These are phyloP conservation scores for Tremella fuciformis DNA, from an alignment of 768 basidiomycete species.

Conservation along the genomic window DNA sequence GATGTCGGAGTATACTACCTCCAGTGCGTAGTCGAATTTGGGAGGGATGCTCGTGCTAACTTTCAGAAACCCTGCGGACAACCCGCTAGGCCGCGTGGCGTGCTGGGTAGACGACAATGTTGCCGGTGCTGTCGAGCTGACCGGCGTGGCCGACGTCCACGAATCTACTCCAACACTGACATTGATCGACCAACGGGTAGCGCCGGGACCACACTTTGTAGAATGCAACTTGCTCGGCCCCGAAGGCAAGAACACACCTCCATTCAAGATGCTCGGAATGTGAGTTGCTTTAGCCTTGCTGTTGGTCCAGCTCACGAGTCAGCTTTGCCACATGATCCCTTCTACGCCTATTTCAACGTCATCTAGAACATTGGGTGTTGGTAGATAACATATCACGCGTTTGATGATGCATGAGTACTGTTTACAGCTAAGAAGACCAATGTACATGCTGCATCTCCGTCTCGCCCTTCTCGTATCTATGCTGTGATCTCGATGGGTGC, in stretches of 20 bases:
- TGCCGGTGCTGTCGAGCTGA: slow-evolving; percentile 68
- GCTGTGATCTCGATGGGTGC: slow-evolving; percentile 31
- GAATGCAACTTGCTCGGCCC: slow-evolving; percentile 84
- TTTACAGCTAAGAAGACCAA: background rate
- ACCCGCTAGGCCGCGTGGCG: slow-evolving; percentile 35
- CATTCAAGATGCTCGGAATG: slow-evolving; percentile 88
- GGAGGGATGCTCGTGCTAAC: background rate
- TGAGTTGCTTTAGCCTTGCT: slow-evolving; percentile 18
- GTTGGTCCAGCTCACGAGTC: background rate
- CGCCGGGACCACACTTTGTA: slow-evolving; percentile 78
- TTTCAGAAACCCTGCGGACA: slow-evolving; percentile 35
- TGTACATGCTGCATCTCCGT: slow-evolving; percentile 10
- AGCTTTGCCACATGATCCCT: slow-evolving; percentile 22
- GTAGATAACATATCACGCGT: background rate
- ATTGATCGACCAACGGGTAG: slow-evolving; percentile 79
- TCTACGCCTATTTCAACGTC: background rate
- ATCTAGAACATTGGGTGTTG: slow-evolving; percentile 1
- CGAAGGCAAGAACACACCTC: slow-evolving; percentile 61
- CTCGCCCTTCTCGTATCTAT: background rate
- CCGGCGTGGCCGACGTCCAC: slow-evolving; percentile 68
- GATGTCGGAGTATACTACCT: slow-evolving; percentile 90
- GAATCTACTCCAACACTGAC: slow-evolving; percentile 70
- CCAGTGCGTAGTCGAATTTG: slow-evolving; percentile 48
- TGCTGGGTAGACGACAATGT: slow-evolving; percentile 60
- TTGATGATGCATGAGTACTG: no score